A percentile compares a stretch with the other conserved stretches of the same genome.
Evolutionary conservation across 176 grass and related monocot species (phyloP).

Genomic region (Canna indica): DNA sequence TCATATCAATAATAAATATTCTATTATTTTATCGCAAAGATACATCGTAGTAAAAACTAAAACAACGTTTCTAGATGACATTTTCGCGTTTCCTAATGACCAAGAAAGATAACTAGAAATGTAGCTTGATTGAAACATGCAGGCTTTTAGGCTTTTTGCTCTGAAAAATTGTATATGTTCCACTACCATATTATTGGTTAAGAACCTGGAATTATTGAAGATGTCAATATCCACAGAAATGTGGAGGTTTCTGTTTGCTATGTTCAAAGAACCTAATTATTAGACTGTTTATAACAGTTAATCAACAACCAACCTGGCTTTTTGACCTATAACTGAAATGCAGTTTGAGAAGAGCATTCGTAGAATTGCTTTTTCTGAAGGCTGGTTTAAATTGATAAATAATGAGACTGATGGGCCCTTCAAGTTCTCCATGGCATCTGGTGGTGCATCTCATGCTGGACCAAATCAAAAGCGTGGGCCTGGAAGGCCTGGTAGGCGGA

Average conservation of each 20-base stretch:
- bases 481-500: slow-evolving; percentile 29
- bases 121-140: no score
- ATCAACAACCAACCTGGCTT: neutral
- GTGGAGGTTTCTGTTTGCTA: neutral
- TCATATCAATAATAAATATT: no score
- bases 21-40: no score
- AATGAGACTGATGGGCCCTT: slow-evolving; percentile 29
- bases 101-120: no score
- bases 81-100: no score
- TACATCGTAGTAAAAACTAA: no score
- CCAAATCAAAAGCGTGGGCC: slow-evolving; percentile 62
- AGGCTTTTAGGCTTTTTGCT: no score
- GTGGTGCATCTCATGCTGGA: slow-evolving; percentile 42
- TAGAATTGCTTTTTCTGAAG: slow-evolving; percentile 61
- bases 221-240: no score
- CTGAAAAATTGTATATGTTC: no score
- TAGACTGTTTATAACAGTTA: neutral
- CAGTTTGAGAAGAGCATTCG: slow-evolving; percentile 88
- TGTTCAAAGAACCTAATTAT: neutral
- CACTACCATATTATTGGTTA: no score
- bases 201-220: no score
- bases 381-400: slow-evolving; percentile 71
- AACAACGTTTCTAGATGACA: no score
- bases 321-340: slow-evolving; percentile 10
- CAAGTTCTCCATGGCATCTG: slow-evolving; percentile 33